Evolutionary conservation across 2,329 filamentous ascomycete genomes (phyloP).

Genomic region (Calonectria montana): DNA sequence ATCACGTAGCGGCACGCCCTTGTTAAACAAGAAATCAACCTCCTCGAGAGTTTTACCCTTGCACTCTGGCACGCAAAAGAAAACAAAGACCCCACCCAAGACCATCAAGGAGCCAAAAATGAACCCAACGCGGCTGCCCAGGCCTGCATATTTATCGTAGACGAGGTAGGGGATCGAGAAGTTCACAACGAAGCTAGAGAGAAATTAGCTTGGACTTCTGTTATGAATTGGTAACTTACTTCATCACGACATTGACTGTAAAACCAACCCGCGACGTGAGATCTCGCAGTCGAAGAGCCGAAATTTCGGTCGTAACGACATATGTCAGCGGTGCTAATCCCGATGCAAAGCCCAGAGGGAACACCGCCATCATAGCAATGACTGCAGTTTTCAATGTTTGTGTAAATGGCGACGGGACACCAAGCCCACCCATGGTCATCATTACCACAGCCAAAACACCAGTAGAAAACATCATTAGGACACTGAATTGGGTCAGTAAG

Average conservation of each 20-base stretch:
- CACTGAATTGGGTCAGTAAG: neutral
- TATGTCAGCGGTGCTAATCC: conserved; percentile 28
- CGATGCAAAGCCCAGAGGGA: conserved; percentile 25
- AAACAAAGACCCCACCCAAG: conserved; percentile 3
- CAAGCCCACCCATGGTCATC: conserved; percentile 39
- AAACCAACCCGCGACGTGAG: neutral
- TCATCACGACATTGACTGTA: neutral
- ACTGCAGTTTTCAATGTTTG: conserved; percentile 34
- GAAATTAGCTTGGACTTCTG: neutral
- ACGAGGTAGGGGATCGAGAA: conserved; percentile 37
- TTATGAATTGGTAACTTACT: neutral
- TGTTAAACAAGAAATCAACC: conserved; percentile 36
- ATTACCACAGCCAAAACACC: conserved; percentile 26
- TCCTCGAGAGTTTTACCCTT: conserved; percentile 35
- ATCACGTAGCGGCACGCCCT: conserved; percentile 22
- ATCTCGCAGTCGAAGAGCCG: conserved; percentile 22
- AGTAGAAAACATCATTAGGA: conserved; percentile 26
- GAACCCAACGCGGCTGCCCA: conserved; percentile 35
- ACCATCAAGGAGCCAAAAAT: conserved; percentile 33
- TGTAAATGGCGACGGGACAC: conserved; percentile 26
- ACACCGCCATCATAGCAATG: conserved; percentile 40
- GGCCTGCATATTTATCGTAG: conserved; percentile 30
- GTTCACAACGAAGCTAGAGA: conserved; percentile 31
- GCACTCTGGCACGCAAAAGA: conserved; percentile 35
- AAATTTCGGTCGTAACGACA: conserved; percentile 35